Evolutionary conservation across 192 early-diverging fungal genomes (phyloP), one percentile per base, ranked within the genome.

Genomic region (Mortierella hygrophila): DNA sequence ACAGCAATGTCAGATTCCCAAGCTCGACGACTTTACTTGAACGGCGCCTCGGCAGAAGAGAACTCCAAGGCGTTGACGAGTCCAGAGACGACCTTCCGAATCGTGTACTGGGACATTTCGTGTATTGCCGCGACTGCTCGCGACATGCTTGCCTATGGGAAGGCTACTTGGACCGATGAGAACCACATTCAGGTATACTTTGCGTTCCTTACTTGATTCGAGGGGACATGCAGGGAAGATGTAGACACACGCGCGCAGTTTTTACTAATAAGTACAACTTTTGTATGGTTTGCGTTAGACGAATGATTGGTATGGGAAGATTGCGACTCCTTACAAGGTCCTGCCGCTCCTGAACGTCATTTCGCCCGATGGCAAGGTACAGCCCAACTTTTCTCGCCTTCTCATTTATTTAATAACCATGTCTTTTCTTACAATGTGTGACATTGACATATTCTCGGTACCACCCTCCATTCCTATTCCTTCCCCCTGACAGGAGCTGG

Each of bases 141-240:
- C 20, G 78, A 85, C 35, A 68, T 85, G 13, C 60, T 85, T n/a
- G 55, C 83, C 0, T 85, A 80, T 38, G 83, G 83, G 10, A 85
- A 80, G 4, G 83, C 40, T 57, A 72, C n/a, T 16, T 85, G 83
- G 83, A 63, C 41, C 8, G 77, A 85, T 29, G 60, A 65, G 60
- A 3, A 2, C 1, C 26, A 65, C 13, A 5, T 15, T 8, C 9
- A 4, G 29, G 60, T 65, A 65, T 6, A 55, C 38, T 40, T 40
- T 0, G 16, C 29, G 10, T 32, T 65, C 35, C 49, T 65, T 4
- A 1, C 29, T 29, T 65, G 54, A 40, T 3, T 21, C 20, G 35
- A 35, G 1, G 35, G 35, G 35, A 35, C 35, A 35, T 35, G 1
- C 35, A 16, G 0, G 18, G 49, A 16, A 52, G 13, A 52, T 18